Evolutionary conservation across 1,139 yeast species (phyloP), one percentile per base, ranked within the genome.

Genomic region (Meyerozyma athensensis): DNA sequence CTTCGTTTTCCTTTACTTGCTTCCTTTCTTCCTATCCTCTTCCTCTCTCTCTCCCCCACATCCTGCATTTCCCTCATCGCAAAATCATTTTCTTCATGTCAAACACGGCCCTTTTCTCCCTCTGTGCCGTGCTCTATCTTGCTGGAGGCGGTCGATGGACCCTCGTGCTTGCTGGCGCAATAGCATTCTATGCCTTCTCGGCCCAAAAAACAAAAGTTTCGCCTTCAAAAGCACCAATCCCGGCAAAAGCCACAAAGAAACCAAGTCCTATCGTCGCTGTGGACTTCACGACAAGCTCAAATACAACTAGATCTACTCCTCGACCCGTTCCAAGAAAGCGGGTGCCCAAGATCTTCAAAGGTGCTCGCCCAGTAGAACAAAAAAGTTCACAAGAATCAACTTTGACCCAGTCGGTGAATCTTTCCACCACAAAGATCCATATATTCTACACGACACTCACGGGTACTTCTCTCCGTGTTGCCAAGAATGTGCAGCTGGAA

Each of bases 371-470:
- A 7, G 12, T 13, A 12, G 28, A 5, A 12, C 9, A 24, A 4
- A 13, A 8, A 6, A 13, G 13, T 5, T 13, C 26, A 12, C 19
- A 30, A 3, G 43, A 40, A 22, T 21, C 40, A 2, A 30, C 44
- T 3, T 53, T 68, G 35, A 61, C 72, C 2, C 47, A 50, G 23
- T 56, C 65, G 1, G 59, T 63, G 13, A 56, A 62, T 33, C 56
- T 72, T 20, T 49, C 61, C 23, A 65, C 70, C 19, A 63, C 77
- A 2, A 77, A 74, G 41, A 58, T 84, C 20, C 72, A 74, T 43
- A 75, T 89, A 4, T 85, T 89, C 50, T 89, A 85, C 58, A 82
- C 96, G 7, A 83, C 96, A 0, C 65, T 89, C 41, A 89, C 95
- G 2, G 96, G 96, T 4, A 68, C 94, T 2, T 76, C 95, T 0